A percentile compares a stretch with the other conserved stretches of the same genome.
These are phyloP conservation scores for Camellia japonica DNA, from an alignment of 148 eudicot species.

Conservation along the genomic window DNA sequence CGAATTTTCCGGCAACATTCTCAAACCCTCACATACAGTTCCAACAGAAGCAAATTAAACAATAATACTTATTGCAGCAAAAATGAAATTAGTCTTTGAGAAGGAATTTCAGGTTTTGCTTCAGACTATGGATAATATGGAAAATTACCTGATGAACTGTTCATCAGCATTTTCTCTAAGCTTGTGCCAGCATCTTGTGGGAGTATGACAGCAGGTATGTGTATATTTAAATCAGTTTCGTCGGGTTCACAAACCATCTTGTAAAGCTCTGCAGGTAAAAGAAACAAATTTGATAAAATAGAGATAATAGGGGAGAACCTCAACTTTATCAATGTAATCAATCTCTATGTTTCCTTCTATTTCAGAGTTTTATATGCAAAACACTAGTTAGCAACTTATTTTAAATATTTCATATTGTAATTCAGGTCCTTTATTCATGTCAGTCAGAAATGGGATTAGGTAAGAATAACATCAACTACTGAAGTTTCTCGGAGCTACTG, in stretches of 20 bases:
- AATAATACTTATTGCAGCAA: neutral
- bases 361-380: neutral
- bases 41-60: neutral
- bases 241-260: slow-evolving; percentile 89
- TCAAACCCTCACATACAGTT: neutral
- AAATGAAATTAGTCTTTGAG: neutral
- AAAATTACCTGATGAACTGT: slow-evolving; percentile 57
- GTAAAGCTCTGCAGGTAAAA: slow-evolving; percentile 57
- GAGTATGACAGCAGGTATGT: slow-evolving; percentile 78
- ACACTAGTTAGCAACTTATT: neutral
- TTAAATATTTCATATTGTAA: neutral
- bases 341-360: neutral
- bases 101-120: neutral
- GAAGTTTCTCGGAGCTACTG: slow-evolving; percentile 1
- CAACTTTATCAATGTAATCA: slow-evolving; percentile 4
- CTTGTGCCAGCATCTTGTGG: slow-evolving; percentile 72
- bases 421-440: neutral
- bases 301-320: neutral
- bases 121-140: neutral
- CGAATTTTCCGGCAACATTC: too few relatives aligned
- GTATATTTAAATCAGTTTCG: slow-evolving; percentile 77
- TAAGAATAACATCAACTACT: neutral
- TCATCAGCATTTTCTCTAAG: slow-evolving; percentile 58
- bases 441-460: neutral
- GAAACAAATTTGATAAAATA: slow-evolving; percentile 1